Evolutionary conservation across 768 basidiomycete genomes (phyloP).

Genomic region (Leccinum subgranulosum): DNA sequence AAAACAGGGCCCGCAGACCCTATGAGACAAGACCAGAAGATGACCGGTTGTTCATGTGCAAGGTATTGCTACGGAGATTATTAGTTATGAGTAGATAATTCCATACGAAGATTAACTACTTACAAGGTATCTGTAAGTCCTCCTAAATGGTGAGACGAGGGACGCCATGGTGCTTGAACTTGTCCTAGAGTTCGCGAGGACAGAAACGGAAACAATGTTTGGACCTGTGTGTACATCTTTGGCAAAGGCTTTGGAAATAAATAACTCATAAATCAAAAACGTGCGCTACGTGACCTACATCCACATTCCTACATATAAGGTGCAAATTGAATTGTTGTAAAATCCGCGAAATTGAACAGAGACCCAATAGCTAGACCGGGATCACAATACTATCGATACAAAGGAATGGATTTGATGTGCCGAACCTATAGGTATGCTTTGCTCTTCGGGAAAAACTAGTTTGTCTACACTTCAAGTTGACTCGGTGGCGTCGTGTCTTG

Average conservation of each 20-base stretch:
- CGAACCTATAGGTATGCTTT: neutral
- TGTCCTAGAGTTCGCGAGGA: slow-evolving; percentile 1
- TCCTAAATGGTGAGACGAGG: slow-evolving; percentile 28
- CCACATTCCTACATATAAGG: neutral
- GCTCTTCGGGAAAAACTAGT: neutral
- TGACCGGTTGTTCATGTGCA: slow-evolving; percentile 87
- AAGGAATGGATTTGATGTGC: neutral
- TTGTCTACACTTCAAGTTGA: neutral
- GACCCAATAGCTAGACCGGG: neutral
- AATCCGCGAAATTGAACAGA: neutral
- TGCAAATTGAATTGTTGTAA: neutral
- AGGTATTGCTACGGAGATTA: slow-evolving; percentile 65
- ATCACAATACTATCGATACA: neutral
- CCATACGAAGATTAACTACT: neutral
- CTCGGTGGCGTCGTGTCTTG: neutral
- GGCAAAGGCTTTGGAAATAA: slow-evolving; percentile 24
- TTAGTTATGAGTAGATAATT: neutral
- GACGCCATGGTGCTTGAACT: slow-evolving; percentile 24
- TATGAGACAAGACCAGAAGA: slow-evolving; percentile 82
- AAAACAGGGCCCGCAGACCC: slow-evolving; percentile 75
- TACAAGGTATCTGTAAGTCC: slow-evolving; percentile 30
- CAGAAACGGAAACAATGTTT: slow-evolving; percentile 21
- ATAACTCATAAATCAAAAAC: slow-evolving; percentile 4
- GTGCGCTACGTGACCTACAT: no score
- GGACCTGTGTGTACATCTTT: slow-evolving; percentile 19